Base-by-base conservation (phyloP, 805 yeast genomes). In the Schizosaccharomyces osmophilus region DNA sequence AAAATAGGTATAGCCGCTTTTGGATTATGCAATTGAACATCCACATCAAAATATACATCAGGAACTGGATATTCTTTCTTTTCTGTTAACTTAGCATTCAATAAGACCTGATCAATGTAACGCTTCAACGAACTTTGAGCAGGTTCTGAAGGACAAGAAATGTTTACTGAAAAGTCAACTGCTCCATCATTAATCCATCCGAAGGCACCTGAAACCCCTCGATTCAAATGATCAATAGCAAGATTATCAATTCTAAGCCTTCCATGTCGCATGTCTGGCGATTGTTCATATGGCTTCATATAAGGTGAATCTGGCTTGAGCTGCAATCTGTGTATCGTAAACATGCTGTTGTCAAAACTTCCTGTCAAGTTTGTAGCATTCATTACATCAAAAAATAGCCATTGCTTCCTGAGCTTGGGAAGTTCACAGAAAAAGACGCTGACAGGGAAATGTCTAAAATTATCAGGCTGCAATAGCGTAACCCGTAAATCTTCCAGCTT, bases 141-240 rank as follows among this genome's bases (percentile, higher is more conserved):
- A 54, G 77, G 75, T 61, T 80, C 82, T 59, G 80, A 79, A 0
- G 95, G 94, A 1, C 88, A 82, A 77, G 83, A 80, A 19, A 90
- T 81, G 68, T 93, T 97, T 6, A 96, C 97, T 64, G 87, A 74
- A 82, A 93, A 83, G 71, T 93, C 97, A 26, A 90, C 97, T 61
- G 82, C 82, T 15, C 99, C 98, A 64, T 80, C 78, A 5, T 87
- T 82, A 62, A 93, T 90, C 99, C 99, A 93, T 5, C 97, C 97
- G 71, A 93, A 87, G 13, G 97, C 95, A 0, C 99, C 98, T 62
- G 82, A 82, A 62, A 86, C 78, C 0, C 97, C 97, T 1, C 86
- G 80, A 69, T 93, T 93, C 63, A 93, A 73, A 71, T 93, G 97
- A 66, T 90, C 95, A 48, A 93, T 79, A 68, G 82, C 83, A 62